A percentile compares a stretch with the other conserved stretches of the same genome.
These are phyloP conservation scores for Phytophthora agathidicida DNA, from an alignment of 352 stramenopile species.

Conservation along the genomic window DNA sequence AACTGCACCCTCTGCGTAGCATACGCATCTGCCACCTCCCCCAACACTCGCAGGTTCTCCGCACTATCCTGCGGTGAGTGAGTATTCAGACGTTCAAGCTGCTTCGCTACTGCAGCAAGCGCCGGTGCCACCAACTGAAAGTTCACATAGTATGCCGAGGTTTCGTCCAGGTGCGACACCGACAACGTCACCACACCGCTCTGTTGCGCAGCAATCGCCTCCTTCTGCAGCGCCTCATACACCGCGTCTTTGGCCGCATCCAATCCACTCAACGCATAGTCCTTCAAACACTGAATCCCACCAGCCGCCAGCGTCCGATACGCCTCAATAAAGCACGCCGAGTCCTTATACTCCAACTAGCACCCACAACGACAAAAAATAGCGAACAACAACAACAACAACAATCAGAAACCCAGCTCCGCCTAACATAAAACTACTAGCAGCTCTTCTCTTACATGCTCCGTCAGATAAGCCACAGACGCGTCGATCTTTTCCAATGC, in stretches of 20 bases:
- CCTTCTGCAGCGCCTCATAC: constrained; percentile 55
- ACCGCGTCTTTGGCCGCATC: constrained; percentile 76
- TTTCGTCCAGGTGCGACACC: constrained; percentile 59
- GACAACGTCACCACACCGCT: constrained; percentile 13
- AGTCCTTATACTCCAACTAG: constrained; percentile 74
- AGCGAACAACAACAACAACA: constrained; percentile 2
- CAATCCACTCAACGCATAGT: constrained; percentile 72
- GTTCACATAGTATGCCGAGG: constrained; percentile 78
- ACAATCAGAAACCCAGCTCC: no score
- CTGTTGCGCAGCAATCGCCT: constrained; percentile 5
- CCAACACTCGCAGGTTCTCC: constrained; percentile 50
- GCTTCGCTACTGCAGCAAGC: constrained; percentile 59
- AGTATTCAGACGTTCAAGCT: constrained; percentile 58
- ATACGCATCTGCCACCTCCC: constrained; percentile 66
- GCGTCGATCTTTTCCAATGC: constrained; percentile 77
- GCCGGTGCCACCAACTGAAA: constrained; percentile 77
- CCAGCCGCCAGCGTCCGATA: constrained; percentile 70
- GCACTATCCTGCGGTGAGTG: constrained; percentile 38
- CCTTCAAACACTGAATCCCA: constrained; percentile 68
- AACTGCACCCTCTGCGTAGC: constrained; percentile 62
- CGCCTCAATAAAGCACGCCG: constrained; percentile 73
- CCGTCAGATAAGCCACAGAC: constrained; percentile 63
- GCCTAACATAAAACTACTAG: no score
- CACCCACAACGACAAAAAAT: constrained; percentile 3
- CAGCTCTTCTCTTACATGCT: constrained; percentile 52